Conservation (phyloP, 345 rosid genomes). For the Moricandia moricandioides region DNA sequence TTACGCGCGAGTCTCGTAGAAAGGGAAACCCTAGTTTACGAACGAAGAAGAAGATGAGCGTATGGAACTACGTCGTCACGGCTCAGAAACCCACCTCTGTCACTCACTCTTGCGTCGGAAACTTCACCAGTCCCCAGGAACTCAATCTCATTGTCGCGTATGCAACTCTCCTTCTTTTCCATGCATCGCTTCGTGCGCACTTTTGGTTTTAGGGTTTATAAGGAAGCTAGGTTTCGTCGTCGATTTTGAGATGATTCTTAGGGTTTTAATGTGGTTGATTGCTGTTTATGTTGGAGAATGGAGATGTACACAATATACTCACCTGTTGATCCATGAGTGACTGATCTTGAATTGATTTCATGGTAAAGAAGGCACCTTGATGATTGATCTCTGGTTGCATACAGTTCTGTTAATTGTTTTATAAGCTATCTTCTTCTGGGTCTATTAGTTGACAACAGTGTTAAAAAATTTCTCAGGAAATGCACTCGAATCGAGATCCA, state of each 20-base stretch:
- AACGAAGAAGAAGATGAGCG: conserved; percentile 31
- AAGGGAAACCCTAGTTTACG: conserved; percentile 10
- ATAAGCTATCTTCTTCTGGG: background rate
- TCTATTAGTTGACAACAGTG: background rate
- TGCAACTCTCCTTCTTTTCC: background rate
- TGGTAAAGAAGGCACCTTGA: background rate
- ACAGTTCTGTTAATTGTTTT: background rate
- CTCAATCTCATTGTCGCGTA: conserved; percentile 95
- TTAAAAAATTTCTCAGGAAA: conserved; percentile 53
- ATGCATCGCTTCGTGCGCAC: background rate
- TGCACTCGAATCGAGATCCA: conserved; percentile 91
- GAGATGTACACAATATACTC: background rate
- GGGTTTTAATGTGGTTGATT: background rate
- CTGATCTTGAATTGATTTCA: background rate
- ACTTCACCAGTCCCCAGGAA: conserved; percentile 87
- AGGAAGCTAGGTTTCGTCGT: background rate
- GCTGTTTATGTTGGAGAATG: background rate
- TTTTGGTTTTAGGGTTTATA: conserved; percentile 14
- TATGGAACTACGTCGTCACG: conserved; percentile 54
- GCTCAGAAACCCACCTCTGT: conserved; percentile 73
- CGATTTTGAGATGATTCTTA: background rate
- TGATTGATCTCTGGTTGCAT: background rate
- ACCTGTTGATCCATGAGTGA: background rate
- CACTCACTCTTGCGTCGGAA: conserved; percentile 92
- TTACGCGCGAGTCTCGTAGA: background rate